These are phyloP conservation scores for Capillidium rhysosporum DNA, from an alignment of 371 early-diverging fungal species.

Conservation along the genomic window DNA sequence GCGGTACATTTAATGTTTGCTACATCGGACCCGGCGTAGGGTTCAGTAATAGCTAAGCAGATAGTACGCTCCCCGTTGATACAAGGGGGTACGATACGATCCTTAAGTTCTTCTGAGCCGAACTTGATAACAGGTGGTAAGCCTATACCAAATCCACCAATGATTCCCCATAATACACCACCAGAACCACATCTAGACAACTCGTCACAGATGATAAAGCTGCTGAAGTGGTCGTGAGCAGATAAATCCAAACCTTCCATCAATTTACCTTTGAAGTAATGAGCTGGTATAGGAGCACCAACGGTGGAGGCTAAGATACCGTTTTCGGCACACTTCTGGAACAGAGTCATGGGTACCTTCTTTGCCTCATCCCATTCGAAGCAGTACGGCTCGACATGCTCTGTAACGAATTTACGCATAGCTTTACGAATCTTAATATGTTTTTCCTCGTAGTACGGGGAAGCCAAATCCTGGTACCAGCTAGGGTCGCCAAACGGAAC, in stretches of 20 bases:
- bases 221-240: conserved; percentile 58
- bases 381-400: conserved; percentile 58
- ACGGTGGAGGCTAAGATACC: conserved; percentile 48
- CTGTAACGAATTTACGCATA: conserved; percentile 55
- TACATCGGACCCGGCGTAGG: conserved; percentile 57
- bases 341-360: conserved; percentile 38
- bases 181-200: conserved; percentile 66
- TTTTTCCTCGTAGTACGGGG: conserved; percentile 55
- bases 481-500: conserved; percentile 69
- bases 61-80: conserved; percentile 55
- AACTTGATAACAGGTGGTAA: conserved; percentile 67
- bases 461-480: conserved; percentile 61
- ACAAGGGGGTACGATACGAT: conserved; percentile 44
- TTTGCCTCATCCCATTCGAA: conserved; percentile 79
- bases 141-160: conserved; percentile 46
- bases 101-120: conserved; percentile 41
- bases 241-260: conserved; percentile 20
- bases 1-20: conserved; percentile 54
- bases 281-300: conserved; percentile 19
- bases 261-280: conserved; percentile 12
- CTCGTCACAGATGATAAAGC: conserved; percentile 58
- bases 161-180: conserved; percentile 65
- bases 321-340: conserved; percentile 43
- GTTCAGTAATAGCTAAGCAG: conserved; percentile 52
- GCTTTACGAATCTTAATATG: conserved; percentile 45